Evolutionary conservation across 2,329 filamentous ascomycete species (phyloP), one percentile per base, ranked within the genome.

Genomic region (Pseudogymnoascus sp.): DNA sequence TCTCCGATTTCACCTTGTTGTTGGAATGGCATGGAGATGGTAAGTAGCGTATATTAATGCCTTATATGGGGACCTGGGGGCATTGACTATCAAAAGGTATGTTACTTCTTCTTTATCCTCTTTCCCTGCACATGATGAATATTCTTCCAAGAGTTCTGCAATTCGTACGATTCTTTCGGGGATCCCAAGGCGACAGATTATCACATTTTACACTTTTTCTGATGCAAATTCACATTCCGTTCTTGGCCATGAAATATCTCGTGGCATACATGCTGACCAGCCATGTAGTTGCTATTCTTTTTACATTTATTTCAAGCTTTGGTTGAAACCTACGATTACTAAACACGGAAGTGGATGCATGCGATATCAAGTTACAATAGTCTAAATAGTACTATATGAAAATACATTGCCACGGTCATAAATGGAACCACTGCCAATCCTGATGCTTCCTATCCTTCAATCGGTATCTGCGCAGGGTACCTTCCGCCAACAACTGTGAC

Each of bases 401-500:
- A 56, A 56, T 56, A 56, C 21, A 33, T 33, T 35, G 13, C 50
- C 29, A 33, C 6, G 26, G 5, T 35, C 50, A 56, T 33, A 56
- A 56, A 33, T 56, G 50, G n/a, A 56, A 19, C n/a, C 50, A 21
- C 5, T 56, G 50, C 50, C 50, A 56, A 10, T 33, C 8, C 26
- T 26, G 16, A 33, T 44, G 7, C 38, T 50, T 33, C 13, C 19
- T 62, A 62, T 2, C 37, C 40, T 31, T 62, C 38, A 24, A 44
- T 24, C 31, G 24, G 7, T 13, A 33, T 4, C 10, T 4, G 3
- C n/a, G 71, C 72, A 7, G 76, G 76, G 68, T 86, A 86, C 35
- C 84, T 76, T 1, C 66, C 72, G 1, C 85, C 84, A 1, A 73
- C 73, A 6, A 79, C 69, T 53, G 78, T 76, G 67, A 84, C 81